A percentile compares a stretch with the other conserved stretches of the same genome.
Evolutionary conservation across 2,329 filamentous ascomycete species (phyloP).

Genomic region (Corynespora cassiicola): DNA sequence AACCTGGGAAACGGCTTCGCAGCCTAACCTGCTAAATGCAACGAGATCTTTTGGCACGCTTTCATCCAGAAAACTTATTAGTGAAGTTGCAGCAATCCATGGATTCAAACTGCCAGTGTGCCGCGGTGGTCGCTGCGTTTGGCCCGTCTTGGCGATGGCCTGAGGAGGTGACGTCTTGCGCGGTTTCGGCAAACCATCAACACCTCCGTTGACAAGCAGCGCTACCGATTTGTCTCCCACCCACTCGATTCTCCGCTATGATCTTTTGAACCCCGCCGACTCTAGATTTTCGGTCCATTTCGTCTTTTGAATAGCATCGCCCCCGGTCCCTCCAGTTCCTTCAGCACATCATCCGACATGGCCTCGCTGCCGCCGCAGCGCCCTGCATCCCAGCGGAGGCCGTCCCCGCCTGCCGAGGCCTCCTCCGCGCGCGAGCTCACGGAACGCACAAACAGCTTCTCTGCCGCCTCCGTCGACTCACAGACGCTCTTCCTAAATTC

Average conservation of each 20-base stretch:
- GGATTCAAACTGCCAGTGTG: not conserved
- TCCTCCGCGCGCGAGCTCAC: slow-evolving; percentile 22
- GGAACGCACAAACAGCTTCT: slow-evolving; percentile 43
- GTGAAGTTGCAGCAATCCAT: not conserved
- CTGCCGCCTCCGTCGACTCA: slow-evolving; percentile 52
- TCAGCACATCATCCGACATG: slow-evolving; percentile 32
- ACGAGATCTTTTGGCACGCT: too few species aligned
- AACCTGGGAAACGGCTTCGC: too few species aligned
- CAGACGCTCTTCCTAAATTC: slow-evolving; percentile 54
- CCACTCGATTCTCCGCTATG: slow-evolving; percentile 1
- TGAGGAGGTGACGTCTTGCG: slow-evolving; percentile 25
- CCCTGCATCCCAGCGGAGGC: slow-evolving; percentile 41
- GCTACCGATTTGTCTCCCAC: slow-evolving; percentile 4
- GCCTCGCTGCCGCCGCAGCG: slow-evolving; percentile 50
- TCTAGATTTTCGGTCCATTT: too few species aligned
- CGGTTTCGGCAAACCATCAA: slow-evolving; percentile 24
- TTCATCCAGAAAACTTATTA: too few species aligned
- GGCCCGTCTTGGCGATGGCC: slow-evolving; percentile 19
- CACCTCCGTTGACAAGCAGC: slow-evolving; percentile 18
- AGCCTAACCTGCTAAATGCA: too few species aligned
- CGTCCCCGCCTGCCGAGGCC: slow-evolving; percentile 28
- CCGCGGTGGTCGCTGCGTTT: too few species aligned
- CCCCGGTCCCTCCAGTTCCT: not conserved
- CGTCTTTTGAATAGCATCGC: too few species aligned
- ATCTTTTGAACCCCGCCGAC: not conserved